phyloP scores from a whole-genome alignment of 345 rosid genomes.

The Brassica incana region DNA sequence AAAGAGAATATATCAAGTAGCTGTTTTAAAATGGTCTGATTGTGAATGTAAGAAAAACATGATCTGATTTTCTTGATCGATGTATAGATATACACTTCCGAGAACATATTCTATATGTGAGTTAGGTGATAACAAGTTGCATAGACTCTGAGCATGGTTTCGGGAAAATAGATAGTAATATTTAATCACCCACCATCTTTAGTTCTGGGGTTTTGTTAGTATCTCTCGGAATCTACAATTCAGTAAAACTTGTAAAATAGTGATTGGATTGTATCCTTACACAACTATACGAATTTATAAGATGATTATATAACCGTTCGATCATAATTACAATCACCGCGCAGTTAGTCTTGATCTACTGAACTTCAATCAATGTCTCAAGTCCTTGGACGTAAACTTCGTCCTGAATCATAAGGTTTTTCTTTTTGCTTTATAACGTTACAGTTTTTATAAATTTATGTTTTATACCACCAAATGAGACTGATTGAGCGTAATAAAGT shows the following conservation, averaged over 20 bases:
- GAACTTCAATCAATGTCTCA: not conserved
- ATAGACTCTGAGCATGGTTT: not conserved
- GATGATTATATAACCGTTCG: not conserved
- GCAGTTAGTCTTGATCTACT: not conserved
- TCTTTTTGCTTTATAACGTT: not conserved
- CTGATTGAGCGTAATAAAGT: not conserved
- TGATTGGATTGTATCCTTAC: not conserved
- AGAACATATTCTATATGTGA: not conserved
- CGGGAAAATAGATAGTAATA: not conserved
- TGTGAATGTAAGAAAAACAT: not conserved
- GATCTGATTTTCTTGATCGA: not conserved
- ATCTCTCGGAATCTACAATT: not conserved
- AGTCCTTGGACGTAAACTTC: not conserved
- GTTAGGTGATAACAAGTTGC: not conserved
- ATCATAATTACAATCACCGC: not conserved
- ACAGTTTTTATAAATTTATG: not conserved
- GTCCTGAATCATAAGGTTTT: not conserved
- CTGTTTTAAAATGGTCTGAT: not conserved
- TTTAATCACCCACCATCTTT: not conserved
- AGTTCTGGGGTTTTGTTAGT: not conserved
- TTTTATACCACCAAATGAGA: not conserved
- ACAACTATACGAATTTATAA: not conserved
- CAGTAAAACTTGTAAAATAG: not conserved
- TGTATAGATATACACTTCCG: not conserved
- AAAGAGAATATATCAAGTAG: not conserved